Evolutionary conservation across 2,329 filamentous ascomycete genomes (phyloP).

Genomic region (Ophidiomyces ophidiicola): DNA sequence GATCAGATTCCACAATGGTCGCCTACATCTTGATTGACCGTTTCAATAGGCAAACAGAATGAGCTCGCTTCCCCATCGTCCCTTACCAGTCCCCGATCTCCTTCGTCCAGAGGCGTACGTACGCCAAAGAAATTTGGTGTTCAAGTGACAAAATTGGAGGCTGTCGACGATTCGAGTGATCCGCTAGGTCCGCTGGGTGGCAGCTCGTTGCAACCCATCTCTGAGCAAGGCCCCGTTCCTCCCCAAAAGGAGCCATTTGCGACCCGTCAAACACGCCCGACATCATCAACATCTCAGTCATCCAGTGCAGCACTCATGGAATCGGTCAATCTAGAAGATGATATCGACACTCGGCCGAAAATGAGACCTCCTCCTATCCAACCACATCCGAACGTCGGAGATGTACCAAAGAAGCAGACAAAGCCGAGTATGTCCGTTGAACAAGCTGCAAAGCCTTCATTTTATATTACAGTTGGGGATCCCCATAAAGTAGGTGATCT

Average conservation of each 20-base stretch:
- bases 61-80: conserved; percentile 20
- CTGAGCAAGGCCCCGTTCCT: conserved; percentile 45
- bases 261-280: conserved; percentile 27
- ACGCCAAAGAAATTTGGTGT: conserved; percentile 46
- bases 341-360: conserved; percentile 48
- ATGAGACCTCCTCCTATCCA: conserved; percentile 52
- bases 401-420: conserved; percentile 39
- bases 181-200: conserved; percentile 50
- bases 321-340: conserved; percentile 59
- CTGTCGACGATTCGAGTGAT: conserved; percentile 50
- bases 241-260: conserved; percentile 46
- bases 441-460: conserved; percentile 82
- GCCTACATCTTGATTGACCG: not conserved
- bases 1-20: not conserved
- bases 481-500: conserved; percentile 96
- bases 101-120: conserved; percentile 40
- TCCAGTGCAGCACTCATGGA: conserved; percentile 45
- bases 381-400: conserved; percentile 32
- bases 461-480: conserved; percentile 84
- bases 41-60: conserved; percentile 2
- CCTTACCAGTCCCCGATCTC: conserved; percentile 36
- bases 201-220: conserved; percentile 25
- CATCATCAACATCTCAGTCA: conserved; percentile 34
- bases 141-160: conserved; percentile 51
- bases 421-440: conserved; percentile 81